Percentiles rank a stretch among this genome's conserved stretches.
Evolutionary conservation across 2,329 filamentous ascomycete species (phyloP).

Genomic region (Penicillium brasilianum): DNA sequence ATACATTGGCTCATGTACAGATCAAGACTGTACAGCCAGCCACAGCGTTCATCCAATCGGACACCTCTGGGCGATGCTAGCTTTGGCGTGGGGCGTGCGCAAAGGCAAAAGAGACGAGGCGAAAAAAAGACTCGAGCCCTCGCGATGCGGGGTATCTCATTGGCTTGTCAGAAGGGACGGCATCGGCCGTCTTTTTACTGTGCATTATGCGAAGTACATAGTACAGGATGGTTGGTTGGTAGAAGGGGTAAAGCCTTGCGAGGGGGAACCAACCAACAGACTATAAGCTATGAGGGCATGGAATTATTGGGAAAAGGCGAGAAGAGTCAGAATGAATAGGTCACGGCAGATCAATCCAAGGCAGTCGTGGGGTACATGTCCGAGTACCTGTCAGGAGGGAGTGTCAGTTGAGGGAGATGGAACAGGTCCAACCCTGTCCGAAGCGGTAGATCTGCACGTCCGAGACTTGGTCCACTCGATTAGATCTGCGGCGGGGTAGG

Average conservation of each 20-base stretch:
- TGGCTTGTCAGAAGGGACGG: constrained; percentile 1
- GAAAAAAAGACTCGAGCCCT: not conserved
- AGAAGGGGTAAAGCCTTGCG: not conserved
- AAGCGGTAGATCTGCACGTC: constrained; percentile 3
- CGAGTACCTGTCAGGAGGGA: not conserved
- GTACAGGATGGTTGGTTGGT: not conserved
- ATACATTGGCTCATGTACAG: not conserved
- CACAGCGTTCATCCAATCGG: not conserved
- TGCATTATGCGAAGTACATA: not conserved
- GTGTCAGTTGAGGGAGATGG: not conserved
- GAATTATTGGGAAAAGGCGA: not conserved
- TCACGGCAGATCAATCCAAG: not conserved
- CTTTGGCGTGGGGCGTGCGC: constrained; percentile 4
- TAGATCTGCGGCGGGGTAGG: not conserved
- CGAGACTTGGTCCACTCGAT: not conserved
- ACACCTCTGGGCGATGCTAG: not conserved
- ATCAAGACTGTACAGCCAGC: not conserved
- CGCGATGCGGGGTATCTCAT: not conserved
- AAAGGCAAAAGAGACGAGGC: constrained; percentile 2
- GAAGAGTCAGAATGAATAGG: not conserved
- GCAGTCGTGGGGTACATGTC: not conserved
- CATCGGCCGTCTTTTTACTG: not conserved
- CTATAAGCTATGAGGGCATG: not conserved
- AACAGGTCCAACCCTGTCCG: not conserved
- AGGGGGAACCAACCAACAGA: not conserved